Percentiles rank a stretch among this genome's conserved stretches.
Evolutionary conservation across 441 rosid species (phyloP).

Genomic region (Gossypium gossypioides): DNA sequence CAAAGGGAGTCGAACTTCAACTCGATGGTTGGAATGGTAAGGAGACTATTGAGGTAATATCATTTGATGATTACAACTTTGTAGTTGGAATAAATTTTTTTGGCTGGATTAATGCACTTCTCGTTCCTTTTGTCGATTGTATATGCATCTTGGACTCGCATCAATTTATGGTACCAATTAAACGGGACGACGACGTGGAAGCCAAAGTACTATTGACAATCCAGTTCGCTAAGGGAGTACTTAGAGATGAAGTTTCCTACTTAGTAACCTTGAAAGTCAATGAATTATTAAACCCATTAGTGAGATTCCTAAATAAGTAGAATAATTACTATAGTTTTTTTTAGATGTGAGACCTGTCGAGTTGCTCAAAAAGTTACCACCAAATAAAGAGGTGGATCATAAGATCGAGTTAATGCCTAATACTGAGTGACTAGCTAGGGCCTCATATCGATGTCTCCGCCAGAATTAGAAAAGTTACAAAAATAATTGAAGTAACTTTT

Average conservation of each 20-base stretch:
- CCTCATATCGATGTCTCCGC: neutral
- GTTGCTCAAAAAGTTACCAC: neutral
- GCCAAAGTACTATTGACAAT: neutral
- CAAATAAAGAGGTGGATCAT: neutral
- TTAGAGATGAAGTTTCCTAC: neutral
- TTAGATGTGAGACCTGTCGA: neutral
- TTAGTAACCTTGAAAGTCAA: too few relatives aligned
- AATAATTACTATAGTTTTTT: neutral
- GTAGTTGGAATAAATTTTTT: neutral
- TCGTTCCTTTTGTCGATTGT: neutral
- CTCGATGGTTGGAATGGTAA: neutral
- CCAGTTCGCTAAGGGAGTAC: neutral
- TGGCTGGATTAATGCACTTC: neutral
- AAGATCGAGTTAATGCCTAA: neutral
- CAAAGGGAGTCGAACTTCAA: neutral
- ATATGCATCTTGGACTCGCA: neutral
- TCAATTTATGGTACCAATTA: neutral
- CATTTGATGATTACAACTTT: neutral
- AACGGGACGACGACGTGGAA: too few relatives aligned
- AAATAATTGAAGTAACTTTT: neutral
- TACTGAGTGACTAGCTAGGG: neutral
- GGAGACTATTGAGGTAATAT: neutral
- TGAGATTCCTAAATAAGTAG: neutral
- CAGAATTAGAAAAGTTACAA: neutral
- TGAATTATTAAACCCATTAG: neutral